These are phyloP conservation scores for Mariannaea elegans DNA, from an alignment of 2,329 filamentous ascomycete genomes.

Conservation along the genomic window DNA sequence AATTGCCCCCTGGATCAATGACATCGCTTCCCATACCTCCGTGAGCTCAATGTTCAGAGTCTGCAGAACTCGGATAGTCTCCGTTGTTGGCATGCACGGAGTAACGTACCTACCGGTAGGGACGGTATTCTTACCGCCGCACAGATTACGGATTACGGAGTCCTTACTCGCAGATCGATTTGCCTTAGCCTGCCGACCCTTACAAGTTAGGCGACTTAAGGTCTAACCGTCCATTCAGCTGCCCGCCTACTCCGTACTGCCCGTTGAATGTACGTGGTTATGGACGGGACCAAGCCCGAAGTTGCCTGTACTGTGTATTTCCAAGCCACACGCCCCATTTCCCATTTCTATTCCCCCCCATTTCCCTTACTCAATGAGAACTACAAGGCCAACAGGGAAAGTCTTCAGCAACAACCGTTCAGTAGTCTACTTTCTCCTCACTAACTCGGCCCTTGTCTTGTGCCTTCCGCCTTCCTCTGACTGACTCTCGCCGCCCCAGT, in stretches of 20 bases:
- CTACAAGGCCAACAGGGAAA: background rate
- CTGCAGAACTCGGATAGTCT: too few species aligned
- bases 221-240: background rate
- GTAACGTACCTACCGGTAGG: too few species aligned
- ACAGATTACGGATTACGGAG: conserved; percentile 2
- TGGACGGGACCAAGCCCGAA: too few species aligned
- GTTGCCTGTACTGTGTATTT: background rate
- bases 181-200: background rate
- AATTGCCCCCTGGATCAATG: too few species aligned
- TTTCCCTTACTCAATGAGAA: background rate
- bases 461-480: conserved; percentile 23
- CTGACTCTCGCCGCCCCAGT: conserved; percentile 34
- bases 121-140: too few species aligned
- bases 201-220: background rate
- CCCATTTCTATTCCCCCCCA: background rate
- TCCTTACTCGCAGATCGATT: conserved; percentile 10
- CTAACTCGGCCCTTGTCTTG: too few species aligned
- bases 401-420: background rate
- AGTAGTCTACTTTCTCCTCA: background rate
- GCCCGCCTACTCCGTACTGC: too few species aligned
- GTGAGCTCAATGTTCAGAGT: too few species aligned
- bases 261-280: too few species aligned
- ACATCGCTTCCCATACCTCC: too few species aligned
- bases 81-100: too few species aligned
- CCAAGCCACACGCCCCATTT: conserved; percentile 3